A percentile compares a stretch with the other conserved stretches of the same genome.
These are phyloP conservation scores for Diospyros kaki DNA, from an alignment of 148 eudicot genomes.

Conservation along the genomic window DNA sequence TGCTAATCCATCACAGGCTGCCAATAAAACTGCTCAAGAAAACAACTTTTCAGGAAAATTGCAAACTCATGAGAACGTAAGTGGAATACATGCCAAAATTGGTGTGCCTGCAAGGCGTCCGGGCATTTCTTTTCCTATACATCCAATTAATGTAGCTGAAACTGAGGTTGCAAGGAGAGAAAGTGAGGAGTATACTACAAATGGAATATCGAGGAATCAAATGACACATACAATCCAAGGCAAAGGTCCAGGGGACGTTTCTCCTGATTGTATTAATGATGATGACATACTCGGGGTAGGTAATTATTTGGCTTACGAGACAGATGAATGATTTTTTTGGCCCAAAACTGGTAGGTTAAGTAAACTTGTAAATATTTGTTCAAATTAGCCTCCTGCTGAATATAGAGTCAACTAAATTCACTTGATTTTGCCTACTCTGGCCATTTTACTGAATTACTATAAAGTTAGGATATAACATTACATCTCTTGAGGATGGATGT, in stretches of 20 bases:
- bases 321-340: background rate
- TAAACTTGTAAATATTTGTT: slow-evolving; percentile 4
- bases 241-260: slow-evolving; percentile 28
- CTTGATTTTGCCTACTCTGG: background rate
- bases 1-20: slow-evolving; percentile 23
- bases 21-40: slow-evolving; percentile 27
- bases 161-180: slow-evolving; percentile 23
- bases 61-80: slow-evolving; percentile 29
- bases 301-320: background rate
- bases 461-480: background rate
- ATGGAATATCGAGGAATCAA: slow-evolving; percentile 31
- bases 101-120: slow-evolving; percentile 23
- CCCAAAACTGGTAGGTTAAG: background rate
- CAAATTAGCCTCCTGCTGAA: background rate
- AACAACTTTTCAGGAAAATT: slow-evolving; percentile 26
- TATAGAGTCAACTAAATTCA: background rate
- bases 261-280: slow-evolving; percentile 37
- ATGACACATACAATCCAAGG: slow-evolving; percentile 21
- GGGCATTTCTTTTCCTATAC: slow-evolving; percentile 20
- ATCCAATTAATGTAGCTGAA: slow-evolving; percentile 25
- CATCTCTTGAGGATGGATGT: no score
- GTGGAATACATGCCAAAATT: slow-evolving; percentile 25
- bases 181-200: slow-evolving; percentile 19
- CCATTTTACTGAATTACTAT: background rate
- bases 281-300: slow-evolving; percentile 92